phyloP scores from a whole-genome alignment of 805 yeast species.

The Wickerhamomyces bisporus region DNA sequence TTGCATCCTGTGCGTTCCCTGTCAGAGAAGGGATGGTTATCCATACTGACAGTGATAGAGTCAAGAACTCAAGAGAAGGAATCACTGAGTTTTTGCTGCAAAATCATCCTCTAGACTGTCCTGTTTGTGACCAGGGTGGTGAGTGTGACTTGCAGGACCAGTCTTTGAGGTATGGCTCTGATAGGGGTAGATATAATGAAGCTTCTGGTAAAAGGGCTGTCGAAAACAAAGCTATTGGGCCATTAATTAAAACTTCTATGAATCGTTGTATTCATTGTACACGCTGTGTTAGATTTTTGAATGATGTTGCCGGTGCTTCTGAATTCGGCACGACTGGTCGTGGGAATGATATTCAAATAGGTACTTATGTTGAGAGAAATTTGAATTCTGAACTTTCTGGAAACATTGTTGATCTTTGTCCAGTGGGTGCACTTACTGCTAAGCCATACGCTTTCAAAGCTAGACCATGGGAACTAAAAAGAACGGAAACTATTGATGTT shows the following conservation, averaged over 20 bases:
- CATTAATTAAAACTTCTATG: slow-evolving; percentile 85
- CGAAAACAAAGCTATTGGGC: slow-evolving; percentile 88
- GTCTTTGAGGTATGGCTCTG: slow-evolving; percentile 75
- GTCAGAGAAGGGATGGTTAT: slow-evolving; percentile 89
- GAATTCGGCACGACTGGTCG: slow-evolving; percentile 87
- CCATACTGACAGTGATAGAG: slow-evolving; percentile 71
- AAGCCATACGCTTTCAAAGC: slow-evolving; percentile 92
- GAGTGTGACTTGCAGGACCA: slow-evolving; percentile 92
- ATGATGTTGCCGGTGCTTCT: slow-evolving; percentile 90
- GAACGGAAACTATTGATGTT: slow-evolving; percentile 83
- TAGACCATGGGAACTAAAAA: slow-evolving; percentile 89
- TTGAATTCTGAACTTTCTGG: slow-evolving; percentile 83
- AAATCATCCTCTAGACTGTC: slow-evolving; percentile 90
- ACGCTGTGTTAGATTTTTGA: slow-evolving; percentile 83
- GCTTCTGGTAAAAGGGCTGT: slow-evolving; percentile 83
- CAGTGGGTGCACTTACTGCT: slow-evolving; percentile 87
- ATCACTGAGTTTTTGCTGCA: slow-evolving; percentile 85
- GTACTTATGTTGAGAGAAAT: slow-evolving; percentile 82
- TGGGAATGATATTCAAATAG: slow-evolving; percentile 90
- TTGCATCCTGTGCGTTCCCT: slow-evolving; percentile 90
- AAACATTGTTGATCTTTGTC: slow-evolving; percentile 82
- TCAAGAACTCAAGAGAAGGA: slow-evolving; percentile 80
- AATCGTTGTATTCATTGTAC: slow-evolving; percentile 92
- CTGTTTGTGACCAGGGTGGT: slow-evolving; percentile 92
- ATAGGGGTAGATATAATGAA: slow-evolving; percentile 81